phyloP scores from a whole-genome alignment of 108 stramenopile genomes.

The Stephanodiscus triporus region DNA sequence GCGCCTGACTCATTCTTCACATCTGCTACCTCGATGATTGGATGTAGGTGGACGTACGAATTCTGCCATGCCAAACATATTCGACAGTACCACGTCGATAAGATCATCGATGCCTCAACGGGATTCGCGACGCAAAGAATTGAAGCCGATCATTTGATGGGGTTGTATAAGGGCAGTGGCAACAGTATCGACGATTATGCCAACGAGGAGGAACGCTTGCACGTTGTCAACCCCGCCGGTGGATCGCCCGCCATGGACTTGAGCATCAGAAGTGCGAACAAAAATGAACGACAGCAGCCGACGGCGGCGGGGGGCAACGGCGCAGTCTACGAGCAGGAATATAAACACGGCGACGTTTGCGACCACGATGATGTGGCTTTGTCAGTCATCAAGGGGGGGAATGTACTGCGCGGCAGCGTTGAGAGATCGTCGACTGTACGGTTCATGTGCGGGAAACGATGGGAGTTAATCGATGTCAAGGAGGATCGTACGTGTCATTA shows the following conservation, averaged over 20 bases:
- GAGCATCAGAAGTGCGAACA: slow-evolving; percentile 9
- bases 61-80: slow-evolving; percentile 68
- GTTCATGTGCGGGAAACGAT: slow-evolving; percentile 66
- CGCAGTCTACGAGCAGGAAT: slow-evolving; percentile 76
- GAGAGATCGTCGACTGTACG: slow-evolving; percentile 77
- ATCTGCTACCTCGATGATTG: not conserved
- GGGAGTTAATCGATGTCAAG: slow-evolving; percentile 64
- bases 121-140: slow-evolving; percentile 30
- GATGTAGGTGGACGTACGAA: slow-evolving; percentile 73
- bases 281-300: slow-evolving; percentile 6
- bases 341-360: slow-evolving; percentile 70
- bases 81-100: slow-evolving; percentile 73
- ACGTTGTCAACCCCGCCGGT: slow-evolving; percentile 67
- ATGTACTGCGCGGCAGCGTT: slow-evolving; percentile 57
- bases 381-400: slow-evolving; percentile 79
- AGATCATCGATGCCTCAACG: slow-evolving; percentile 51
- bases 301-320: slow-evolving; percentile 61
- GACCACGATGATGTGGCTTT: slow-evolving; percentile 77
- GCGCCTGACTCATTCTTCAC: not conserved
- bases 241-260: slow-evolving; percentile 22
- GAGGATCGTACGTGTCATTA: slow-evolving; percentile 93
- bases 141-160: slow-evolving; percentile 67
- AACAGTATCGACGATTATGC: slow-evolving; percentile 47
- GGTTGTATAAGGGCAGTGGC: slow-evolving; percentile 49
- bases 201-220: slow-evolving; percentile 64